These are phyloP conservation scores for Kluyveromyces starmeri DNA, from an alignment of 805 yeast species.

Conservation along the genomic window DNA sequence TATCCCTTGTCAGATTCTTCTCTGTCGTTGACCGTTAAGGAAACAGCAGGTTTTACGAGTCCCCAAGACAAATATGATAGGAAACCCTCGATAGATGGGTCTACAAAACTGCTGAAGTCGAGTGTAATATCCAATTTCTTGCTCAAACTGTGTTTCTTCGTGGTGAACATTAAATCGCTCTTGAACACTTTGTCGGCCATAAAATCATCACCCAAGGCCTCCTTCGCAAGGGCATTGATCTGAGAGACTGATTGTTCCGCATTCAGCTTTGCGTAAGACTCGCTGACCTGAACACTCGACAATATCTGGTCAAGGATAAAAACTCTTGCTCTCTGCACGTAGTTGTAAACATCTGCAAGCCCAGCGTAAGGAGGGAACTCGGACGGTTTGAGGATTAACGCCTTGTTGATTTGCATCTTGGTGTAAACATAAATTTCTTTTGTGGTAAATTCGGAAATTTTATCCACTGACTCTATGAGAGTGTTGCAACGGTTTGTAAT, in stretches of 20 bases:
- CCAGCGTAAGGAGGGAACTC: conserved; percentile 48
- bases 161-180: conserved; percentile 74
- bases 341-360: conserved; percentile 53
- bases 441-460: conserved; percentile 51
- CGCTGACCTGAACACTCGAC: conserved; percentile 55
- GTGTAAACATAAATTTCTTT: conserved; percentile 54
- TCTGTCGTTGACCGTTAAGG: conserved; percentile 5
- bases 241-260: conserved; percentile 55
- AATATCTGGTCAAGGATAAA: conserved; percentile 59
- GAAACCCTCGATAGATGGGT: conserved; percentile 60
- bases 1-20: conserved; percentile 3
- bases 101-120: conserved; percentile 66
- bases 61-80: conserved; percentile 30
- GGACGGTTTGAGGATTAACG: conserved; percentile 34
- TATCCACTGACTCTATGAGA: conserved; percentile 51
- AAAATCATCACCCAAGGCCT: conserved; percentile 53
- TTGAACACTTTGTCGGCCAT: conserved; percentile 54
- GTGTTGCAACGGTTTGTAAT: conserved; percentile 42
- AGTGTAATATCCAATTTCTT: conserved; percentile 53
- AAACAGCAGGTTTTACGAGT: conserved; percentile 29
- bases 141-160: conserved; percentile 52
- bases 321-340: conserved; percentile 59
- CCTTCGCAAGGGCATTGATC: conserved; percentile 54
- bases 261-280: conserved; percentile 52
- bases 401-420: conserved; percentile 40